Percentiles rank a stretch among this genome's conserved stretches.
phyloP scores from a whole-genome alignment of 768 basidiomycete genomes.

The Rhodotorula babjevae region DNA sequence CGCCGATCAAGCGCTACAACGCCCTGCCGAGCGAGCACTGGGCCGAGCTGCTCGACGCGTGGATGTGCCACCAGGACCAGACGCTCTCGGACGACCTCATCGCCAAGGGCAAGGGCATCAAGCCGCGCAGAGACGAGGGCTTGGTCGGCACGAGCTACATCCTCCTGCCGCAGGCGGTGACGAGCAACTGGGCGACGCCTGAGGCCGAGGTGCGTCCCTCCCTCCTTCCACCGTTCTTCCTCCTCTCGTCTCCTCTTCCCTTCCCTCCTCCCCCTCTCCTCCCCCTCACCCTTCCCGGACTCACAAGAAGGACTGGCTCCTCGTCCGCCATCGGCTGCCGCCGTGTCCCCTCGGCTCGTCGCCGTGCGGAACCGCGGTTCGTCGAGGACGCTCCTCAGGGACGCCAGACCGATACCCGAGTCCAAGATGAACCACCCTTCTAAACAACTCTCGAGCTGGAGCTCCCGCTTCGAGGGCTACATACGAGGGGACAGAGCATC shows the following conservation, averaged over 20 bases:
- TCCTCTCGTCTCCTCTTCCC: not conserved
- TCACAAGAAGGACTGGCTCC: slow-evolving; percentile 90
- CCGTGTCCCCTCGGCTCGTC: slow-evolving; percentile 53
- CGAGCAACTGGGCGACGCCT: slow-evolving; percentile 51
- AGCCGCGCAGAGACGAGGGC: slow-evolving; percentile 67
- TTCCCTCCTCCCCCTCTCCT: not conserved
- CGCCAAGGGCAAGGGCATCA: slow-evolving; percentile 63
- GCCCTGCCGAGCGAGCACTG: slow-evolving; percentile 94
- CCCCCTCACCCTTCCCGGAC: slow-evolving; percentile 53
- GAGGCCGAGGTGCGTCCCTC: slow-evolving; percentile 58
- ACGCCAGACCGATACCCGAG: slow-evolving; percentile 84
- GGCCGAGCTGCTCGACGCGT: slow-evolving; percentile 93
- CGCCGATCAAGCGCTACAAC: slow-evolving; percentile 58
- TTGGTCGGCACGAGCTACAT: slow-evolving; percentile 88
- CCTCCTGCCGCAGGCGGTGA: slow-evolving; percentile 62
- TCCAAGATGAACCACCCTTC: slow-evolving; percentile 66
- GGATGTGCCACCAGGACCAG: slow-evolving; percentile 96
- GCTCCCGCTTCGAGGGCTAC: slow-evolving; percentile 81
- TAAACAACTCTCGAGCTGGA: slow-evolving; percentile 83
- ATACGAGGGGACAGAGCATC: slow-evolving; percentile 63
- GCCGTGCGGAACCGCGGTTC: slow-evolving; percentile 40
- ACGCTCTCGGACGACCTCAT: slow-evolving; percentile 66
- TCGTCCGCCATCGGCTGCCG: slow-evolving; percentile 59
- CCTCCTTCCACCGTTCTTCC: not conserved
- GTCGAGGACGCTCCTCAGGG: slow-evolving; percentile 12